Conservation (phyloP, 305 asterid genomes). For the Salvia sclarea region DNA sequence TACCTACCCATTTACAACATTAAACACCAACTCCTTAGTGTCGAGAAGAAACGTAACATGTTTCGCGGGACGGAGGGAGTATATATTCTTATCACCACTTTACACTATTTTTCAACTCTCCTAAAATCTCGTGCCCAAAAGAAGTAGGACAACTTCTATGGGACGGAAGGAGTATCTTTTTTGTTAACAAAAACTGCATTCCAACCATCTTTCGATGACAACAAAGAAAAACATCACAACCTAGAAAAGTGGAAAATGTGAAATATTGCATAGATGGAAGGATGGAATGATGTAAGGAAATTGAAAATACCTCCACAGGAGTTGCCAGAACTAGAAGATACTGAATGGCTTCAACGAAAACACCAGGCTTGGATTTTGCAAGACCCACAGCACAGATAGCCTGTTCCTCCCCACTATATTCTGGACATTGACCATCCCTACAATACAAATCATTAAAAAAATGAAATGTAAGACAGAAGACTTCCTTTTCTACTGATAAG, state of each 20-base stretch:
- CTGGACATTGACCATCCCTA: slow-evolving; percentile 96
- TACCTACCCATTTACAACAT: too few species aligned
- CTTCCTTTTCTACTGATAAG: slow-evolving; percentile 1
- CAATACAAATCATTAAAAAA: slow-evolving; percentile 29
- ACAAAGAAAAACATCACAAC: slow-evolving; percentile 2
- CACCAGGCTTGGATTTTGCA: slow-evolving; percentile 81
- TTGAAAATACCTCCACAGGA: slow-evolving; percentile 86
- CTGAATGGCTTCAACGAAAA: slow-evolving; percentile 95
- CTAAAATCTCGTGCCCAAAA: too few species aligned
- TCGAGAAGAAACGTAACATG: too few species aligned
- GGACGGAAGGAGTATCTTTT: too few species aligned
- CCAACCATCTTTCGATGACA: slow-evolving; percentile 12
- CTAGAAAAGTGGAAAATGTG: background rate
- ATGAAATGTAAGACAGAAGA: slow-evolving; percentile 22
- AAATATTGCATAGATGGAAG: slow-evolving; percentile 10
- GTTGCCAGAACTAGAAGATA: slow-evolving; percentile 90
- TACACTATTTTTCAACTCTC: too few species aligned
- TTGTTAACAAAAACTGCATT: slow-evolving; percentile 14
- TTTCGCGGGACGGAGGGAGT: too few species aligned
- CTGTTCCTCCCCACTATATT: slow-evolving; percentile 91
- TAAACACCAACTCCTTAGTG: too few species aligned
- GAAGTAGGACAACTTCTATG: too few species aligned
- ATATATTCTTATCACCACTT: too few species aligned
- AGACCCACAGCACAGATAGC: slow-evolving; percentile 95
- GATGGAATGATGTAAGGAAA: slow-evolving; percentile 16